A percentile compares a stretch with the other conserved stretches of the same genome.
phyloP scores from a whole-genome alignment of 805 yeast genomes.

The Nakazawaea pomicola region DNA sequence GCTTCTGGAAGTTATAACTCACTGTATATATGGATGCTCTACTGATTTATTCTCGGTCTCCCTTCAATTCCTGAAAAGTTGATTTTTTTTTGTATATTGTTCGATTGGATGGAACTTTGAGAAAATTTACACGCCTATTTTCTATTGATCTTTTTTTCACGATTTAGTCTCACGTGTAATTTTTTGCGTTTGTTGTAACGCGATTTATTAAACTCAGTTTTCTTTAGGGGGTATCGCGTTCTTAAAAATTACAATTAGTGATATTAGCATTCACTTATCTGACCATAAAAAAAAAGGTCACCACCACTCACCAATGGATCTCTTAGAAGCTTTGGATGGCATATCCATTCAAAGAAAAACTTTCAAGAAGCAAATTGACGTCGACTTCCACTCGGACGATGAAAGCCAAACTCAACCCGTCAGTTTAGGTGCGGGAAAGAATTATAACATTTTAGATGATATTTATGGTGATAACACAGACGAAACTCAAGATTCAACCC shows the following conservation, averaged over 20 bases:
- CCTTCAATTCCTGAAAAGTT: not conserved
- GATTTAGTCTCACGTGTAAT: not conserved
- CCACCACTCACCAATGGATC: conserved; percentile 16
- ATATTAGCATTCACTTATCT: not conserved
- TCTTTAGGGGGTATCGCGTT: not conserved
- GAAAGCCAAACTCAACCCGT: not conserved
- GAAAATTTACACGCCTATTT: not conserved
- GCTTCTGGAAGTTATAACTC: too few species aligned
- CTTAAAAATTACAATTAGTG: too few species aligned
- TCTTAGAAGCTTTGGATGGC: conserved; percentile 18
- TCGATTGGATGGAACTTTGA: conserved; percentile 9
- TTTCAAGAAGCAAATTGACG: conserved; percentile 6
- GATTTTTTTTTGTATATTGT: conserved; percentile 1
- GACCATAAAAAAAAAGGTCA: too few species aligned
- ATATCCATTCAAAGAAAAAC: conserved; percentile 12
- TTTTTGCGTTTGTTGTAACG: not conserved
- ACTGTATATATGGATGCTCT: too few species aligned
- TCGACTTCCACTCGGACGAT: not conserved
- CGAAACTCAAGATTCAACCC: not conserved
- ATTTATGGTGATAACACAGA: not conserved
- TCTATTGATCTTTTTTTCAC: not conserved
- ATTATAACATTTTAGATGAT: not conserved
- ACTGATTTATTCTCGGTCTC: not conserved
- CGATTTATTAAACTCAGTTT: not conserved
- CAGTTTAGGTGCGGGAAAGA: not conserved